These are phyloP conservation scores for Cordyceps farinosa DNA, from an alignment of 2,329 filamentous ascomycete genomes.

Conservation along the genomic window DNA sequence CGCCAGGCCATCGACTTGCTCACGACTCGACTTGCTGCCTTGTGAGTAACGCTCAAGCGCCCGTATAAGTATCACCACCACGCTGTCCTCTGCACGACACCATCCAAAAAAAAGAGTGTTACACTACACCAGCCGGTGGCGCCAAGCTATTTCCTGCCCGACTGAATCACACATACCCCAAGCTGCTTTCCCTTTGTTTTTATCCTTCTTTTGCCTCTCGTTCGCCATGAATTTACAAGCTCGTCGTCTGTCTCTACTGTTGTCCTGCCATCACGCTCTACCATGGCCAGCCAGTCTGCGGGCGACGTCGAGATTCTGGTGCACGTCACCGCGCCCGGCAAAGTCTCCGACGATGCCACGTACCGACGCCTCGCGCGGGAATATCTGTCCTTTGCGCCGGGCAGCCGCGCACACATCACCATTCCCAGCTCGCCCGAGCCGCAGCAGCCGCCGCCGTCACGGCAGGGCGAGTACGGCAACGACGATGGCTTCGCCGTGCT, in stretches of 20 bases:
- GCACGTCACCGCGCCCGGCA: constrained; percentile 52
- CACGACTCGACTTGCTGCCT: not conserved
- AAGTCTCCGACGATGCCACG: constrained; percentile 42
- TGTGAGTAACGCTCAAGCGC: not conserved
- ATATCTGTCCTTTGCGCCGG: constrained; percentile 47
- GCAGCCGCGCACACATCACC: constrained; percentile 17
- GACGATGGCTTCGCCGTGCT: constrained; percentile 14
- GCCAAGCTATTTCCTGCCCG: not conserved
- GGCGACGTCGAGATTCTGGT: constrained; percentile 50
- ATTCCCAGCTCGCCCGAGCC: not conserved
- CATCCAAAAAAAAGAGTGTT: not conserved
- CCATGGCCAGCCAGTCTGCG: constrained; percentile 27
- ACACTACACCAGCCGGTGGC: not conserved
- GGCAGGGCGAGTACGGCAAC: not conserved
- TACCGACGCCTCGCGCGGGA: constrained; percentile 50
- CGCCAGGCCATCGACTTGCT: not conserved
- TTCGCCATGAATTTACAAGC: constrained; percentile 24
- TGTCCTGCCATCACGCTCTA: constrained; percentile 8
- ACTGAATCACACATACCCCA: not conserved
- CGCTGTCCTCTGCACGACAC: not conserved
- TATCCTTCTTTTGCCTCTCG: not conserved
- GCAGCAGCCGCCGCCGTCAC: constrained; percentile 5
- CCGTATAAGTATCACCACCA: not conserved
- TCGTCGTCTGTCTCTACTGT: not conserved
- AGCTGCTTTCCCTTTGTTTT: not conserved